phyloP scores from a whole-genome alignment of 176 grass and related monocot species.

The Musa beccarii region DNA sequence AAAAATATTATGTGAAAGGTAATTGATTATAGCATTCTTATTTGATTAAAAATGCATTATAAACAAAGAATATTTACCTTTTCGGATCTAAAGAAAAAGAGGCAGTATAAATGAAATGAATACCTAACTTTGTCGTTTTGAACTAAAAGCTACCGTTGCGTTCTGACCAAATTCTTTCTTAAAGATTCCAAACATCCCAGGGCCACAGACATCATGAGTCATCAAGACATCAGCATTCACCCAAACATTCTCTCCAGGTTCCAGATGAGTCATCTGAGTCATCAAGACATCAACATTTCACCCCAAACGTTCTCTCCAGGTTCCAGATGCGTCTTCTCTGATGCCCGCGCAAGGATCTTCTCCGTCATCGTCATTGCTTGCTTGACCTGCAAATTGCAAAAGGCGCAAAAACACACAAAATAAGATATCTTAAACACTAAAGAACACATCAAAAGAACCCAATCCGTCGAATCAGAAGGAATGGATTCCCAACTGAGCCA shows the following conservation, averaged over 20 bases:
- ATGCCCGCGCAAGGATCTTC: slow-evolving; percentile 86
- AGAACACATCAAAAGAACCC: not conserved
- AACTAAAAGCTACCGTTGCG: slow-evolving; percentile 32
- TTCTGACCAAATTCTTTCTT: slow-evolving; percentile 82
- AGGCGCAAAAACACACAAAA: not conserved
- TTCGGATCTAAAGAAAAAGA: not conserved
- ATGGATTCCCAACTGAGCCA: slow-evolving; percentile 45
- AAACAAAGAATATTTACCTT: not conserved
- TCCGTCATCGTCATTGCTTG: slow-evolving; percentile 86
- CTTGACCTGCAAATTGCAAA: slow-evolving; percentile 42
- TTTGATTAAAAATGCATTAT: not conserved
- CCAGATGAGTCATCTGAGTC: slow-evolving; percentile 36
- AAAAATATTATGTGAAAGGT: not conserved
- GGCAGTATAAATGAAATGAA: not conserved
- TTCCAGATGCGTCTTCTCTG: slow-evolving; percentile 56
- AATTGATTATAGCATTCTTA: not conserved
- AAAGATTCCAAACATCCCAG: slow-evolving; percentile 81
- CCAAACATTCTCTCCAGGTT: slow-evolving; percentile 95
- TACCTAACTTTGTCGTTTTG: not conserved
- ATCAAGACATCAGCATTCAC: slow-evolving; percentile 91
- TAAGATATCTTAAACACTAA: not conserved
- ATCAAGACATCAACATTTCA: slow-evolving; percentile 52
- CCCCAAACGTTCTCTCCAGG: slow-evolving; percentile 98
- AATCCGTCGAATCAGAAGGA: not conserved
- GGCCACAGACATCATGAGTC: slow-evolving; percentile 86